Evolutionary conservation across 108 stramenopile species (phyloP), one percentile per base, ranked within the genome.

Genomic region (Fragilaria radians): DNA sequence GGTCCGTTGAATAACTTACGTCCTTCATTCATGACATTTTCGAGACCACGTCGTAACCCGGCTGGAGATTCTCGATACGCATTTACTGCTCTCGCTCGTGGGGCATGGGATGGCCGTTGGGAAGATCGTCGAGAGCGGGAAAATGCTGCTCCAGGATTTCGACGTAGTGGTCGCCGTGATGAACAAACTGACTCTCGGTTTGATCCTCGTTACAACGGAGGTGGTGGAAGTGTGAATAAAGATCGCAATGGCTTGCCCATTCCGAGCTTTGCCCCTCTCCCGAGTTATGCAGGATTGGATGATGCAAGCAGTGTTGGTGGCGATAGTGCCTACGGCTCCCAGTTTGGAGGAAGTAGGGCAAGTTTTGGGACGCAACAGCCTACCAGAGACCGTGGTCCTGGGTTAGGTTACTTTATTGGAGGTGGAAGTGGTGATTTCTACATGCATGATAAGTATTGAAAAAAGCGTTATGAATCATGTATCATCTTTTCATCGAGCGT

Each of bases 21-120:
- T 63, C 70, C 88, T 30, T 86, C 89, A 27, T 85, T 85, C 76
- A 93, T 96, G 86, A 91, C 91, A 29, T 93, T 96, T 77, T 82
- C 94, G 50, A 88, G 91, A 19, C 95, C 95, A 32, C 71, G 85
- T 11, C 82, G 86, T 54, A 88, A 88, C 54, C 76, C 81, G 27
- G 76, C 77, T 1, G 69, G 85, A 52, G 90, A 91, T 68, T 83
- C 86, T 49, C 84, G 91, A 21, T 93, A 93, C 63, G 87, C 87
- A 14, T 88, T 89, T 52, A 93, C 91, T 18, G 91, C 91, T n/a
- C 69, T 93, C 49, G 91, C 87, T 22, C 87, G 91, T 55, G 91
- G 91, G 32, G 91, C 73, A 47, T 93, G 91, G 91, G 85, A 93
- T 59, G 91, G 87, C 21, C 83, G 85, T 32, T 93, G 91, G 91